Percentiles rank a stretch among this genome's conserved stretches.
These are phyloP conservation scores for Stygiomarasmius scandens DNA, from an alignment of 1,284 basidiomycete genomes.

Conservation along the genomic window DNA sequence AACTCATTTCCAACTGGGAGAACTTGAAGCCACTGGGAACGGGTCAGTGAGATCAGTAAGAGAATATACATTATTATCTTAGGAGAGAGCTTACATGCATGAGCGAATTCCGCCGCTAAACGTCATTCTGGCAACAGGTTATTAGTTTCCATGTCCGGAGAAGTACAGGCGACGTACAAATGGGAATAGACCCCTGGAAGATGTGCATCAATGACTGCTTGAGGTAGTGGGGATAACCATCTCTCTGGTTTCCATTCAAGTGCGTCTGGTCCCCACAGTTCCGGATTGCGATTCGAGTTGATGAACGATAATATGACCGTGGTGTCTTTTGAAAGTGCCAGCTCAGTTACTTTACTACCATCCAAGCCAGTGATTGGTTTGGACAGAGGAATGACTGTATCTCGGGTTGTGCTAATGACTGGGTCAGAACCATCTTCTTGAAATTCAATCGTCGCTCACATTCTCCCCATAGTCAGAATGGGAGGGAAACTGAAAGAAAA, in stretches of 20 bases:
- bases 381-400: constrained; percentile 32
- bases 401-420: constrained; percentile 15
- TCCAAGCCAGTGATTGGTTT: constrained; percentile 28
- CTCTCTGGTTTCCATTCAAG: constrained; percentile 43
- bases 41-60: not conserved
- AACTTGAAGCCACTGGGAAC: constrained; percentile 16
- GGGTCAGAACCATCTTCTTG: not conserved
- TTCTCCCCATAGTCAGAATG: constrained; percentile 26
- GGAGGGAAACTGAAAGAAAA: constrained; percentile 32
- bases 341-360: constrained; percentile 24
- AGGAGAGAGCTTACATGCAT: constrained; percentile 35
- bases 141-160: not conserved
- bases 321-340: constrained; percentile 35
- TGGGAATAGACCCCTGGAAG: constrained; percentile 41
- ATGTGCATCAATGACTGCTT: constrained; percentile 29
- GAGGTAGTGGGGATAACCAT: constrained; percentile 39
- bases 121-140: constrained; percentile 38
- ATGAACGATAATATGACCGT: constrained; percentile 36
- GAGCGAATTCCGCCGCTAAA: constrained; percentile 44
- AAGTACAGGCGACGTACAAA: constrained; percentile 6
- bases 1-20: constrained; percentile 19
- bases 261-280: constrained; percentile 24
- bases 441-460: constrained; percentile 23
- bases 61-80: not conserved
- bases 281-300: constrained; percentile 6